Evolutionary conservation across 441 rosid species (phyloP), one percentile per base, ranked within the genome.

Genomic region (Rhodomyrtus psidioides): DNA sequence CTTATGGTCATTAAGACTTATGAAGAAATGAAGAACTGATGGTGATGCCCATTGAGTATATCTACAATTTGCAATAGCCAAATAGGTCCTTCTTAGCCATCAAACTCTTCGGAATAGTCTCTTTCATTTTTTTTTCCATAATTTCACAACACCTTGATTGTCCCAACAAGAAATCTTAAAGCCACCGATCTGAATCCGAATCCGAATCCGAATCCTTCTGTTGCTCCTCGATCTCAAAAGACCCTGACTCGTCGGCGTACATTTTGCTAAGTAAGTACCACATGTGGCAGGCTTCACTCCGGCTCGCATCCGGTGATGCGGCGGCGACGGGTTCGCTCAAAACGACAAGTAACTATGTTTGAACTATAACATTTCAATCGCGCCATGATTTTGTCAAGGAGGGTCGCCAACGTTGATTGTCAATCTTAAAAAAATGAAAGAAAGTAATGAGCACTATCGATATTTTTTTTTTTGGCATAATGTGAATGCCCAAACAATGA

Each of bases 201-300:
- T 34, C 34, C 34, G 34, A 34, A n/a, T n/a, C n/a, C n/a, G n/a
- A 34, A 34, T 34, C 34, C 34, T 34, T 4, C 34, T 34, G 34
- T 34, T 34, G 34, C 34, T 34, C 4, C 34, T 34, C 34, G 4
- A 34, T 34, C 34, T 34, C 34, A 34, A 34, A 34, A 34, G 34
- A 30, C 13, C 6, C 24, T 24, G 24, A 17, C 34, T 34, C 15
- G 2, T 19, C 14, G 4, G 46, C 76, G 0, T 19, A 9, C 26
- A 65, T 65, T 65, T 6, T 65, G 26, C 76, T 65, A n/a, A n/a
- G n/a, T 19, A 2, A 5, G 76, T 10, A 34, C 46, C 26, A 6
- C 26, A 2, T 0, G 4, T 3, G 1, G 24, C 6, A 30, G 13
- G 44, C 2, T 30, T 5, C 10, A 19, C 76, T 2, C 14, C 46